Percentiles rank a stretch among this genome's conserved stretches.
phyloP scores from a whole-genome alignment of 2,329 filamentous ascomycete species.

The Aspergillus oerlinghausenensis region DNA sequence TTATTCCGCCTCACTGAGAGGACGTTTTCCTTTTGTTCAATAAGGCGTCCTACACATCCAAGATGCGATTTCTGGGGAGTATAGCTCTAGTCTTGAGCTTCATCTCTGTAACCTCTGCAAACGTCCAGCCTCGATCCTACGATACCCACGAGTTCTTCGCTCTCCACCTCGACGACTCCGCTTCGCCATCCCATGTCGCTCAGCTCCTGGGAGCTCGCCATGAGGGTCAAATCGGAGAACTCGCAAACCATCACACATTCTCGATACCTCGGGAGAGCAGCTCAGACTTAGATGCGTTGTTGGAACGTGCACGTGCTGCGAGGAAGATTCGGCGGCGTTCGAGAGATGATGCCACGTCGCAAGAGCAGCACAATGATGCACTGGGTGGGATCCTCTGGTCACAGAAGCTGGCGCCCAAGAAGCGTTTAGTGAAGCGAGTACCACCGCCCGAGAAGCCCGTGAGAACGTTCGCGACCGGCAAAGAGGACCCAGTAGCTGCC shows the following conservation, averaged over 20 bases:
- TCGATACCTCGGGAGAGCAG: constrained; percentile 59
- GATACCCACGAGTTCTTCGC: constrained; percentile 87
- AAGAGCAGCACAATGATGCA: constrained; percentile 40
- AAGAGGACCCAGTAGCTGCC: constrained; percentile 45
- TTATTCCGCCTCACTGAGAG: constrained; percentile 12
- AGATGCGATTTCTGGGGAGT: constrained; percentile 21
- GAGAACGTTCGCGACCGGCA: constrained; percentile 42
- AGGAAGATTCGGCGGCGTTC: constrained; percentile 57
- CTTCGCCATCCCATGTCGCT: constrained; percentile 65
- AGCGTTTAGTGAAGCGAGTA: constrained; percentile 57
- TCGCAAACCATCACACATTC: constrained; percentile 81
- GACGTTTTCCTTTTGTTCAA: neutral
- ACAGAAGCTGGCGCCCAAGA: constrained; percentile 68
- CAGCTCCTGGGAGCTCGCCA: constrained; percentile 68
- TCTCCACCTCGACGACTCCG: constrained; percentile 67
- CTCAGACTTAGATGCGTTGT: constrained; percentile 48
- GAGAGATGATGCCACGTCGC: constrained; percentile 8
- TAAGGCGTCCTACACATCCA: neutral
- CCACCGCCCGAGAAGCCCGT: constrained; percentile 29
- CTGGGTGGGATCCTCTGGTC: constrained; percentile 73
- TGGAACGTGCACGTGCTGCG: constrained; percentile 52
- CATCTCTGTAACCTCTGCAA: constrained; percentile 44
- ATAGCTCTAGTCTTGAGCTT: constrained; percentile 25
- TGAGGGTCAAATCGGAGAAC: constrained; percentile 73
- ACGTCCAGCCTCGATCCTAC: constrained; percentile 63